Evolutionary conservation across 2,329 filamentous ascomycete genomes (phyloP), one percentile per base, ranked within the genome.

Genomic region (Neonectria ditissima): DNA sequence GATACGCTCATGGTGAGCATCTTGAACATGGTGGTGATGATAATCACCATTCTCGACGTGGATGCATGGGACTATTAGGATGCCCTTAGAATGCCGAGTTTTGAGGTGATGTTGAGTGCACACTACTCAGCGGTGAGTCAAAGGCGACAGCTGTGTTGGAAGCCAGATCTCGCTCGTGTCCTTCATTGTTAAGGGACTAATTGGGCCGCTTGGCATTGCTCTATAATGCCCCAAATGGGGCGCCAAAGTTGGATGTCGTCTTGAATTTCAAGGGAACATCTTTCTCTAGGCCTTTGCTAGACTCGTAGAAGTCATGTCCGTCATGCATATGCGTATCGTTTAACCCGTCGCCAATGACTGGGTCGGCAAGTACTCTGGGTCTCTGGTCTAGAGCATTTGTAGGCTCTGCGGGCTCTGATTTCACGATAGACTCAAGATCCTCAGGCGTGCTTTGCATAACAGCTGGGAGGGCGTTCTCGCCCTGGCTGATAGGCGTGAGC

Each of bases 401-500:
- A 22, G 43, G 52, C 26, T 68, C 48, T 59, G 47, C 13, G 24
- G 39, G 55, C 30, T 68, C 69, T 14, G 67, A 69, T 1, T 62
- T 72, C 39, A 62, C 60, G 30, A 62, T 65, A 3, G 43, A 34
- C 28, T 69, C 65, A 10, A 55, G 37, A 32, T 75, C 74, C 24
- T 78, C 78, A 26, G 80, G 70, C 3, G 79, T 78, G 3, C 58
- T 57, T 48, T 75, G 75, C 65, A 81, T 73, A 37, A 80, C 80
- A 13, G 82, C 81, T 1, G 85, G 85, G 0, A 84, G 76, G 1
- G 81, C 79, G 39, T 85, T 81, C 20, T 81, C 77, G 14, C 80
- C 81, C 55, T 79, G 81, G 59, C 81, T 81, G 44, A 85, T 82
- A 43, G 82, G 80, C 61, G 84, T 80, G 2, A 88, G 79, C 71